Percentiles rank a stretch among this genome's conserved stretches.
phyloP scores from a whole-genome alignment of 116 monocot genomes.

The Zostera marina region DNA sequence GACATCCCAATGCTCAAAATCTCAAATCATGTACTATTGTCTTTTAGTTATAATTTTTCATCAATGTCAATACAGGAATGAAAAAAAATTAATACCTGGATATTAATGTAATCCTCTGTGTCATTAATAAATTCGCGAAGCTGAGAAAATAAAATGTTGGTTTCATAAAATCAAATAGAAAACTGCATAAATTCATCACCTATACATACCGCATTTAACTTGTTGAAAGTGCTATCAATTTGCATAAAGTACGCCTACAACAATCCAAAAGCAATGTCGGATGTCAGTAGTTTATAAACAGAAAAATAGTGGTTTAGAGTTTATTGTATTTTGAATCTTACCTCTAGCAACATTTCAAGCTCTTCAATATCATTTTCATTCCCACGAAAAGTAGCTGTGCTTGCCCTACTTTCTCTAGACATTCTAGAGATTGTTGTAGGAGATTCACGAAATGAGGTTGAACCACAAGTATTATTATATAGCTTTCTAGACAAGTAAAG shows the following conservation, averaged over 20 bases:
- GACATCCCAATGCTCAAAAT: too few relatives aligned
- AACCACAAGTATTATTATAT: slow-evolving; percentile 41
- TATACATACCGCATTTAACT: slow-evolving; percentile 64
- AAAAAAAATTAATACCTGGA: slow-evolving; percentile 33
- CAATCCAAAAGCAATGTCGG: not conserved
- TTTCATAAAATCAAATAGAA: too few relatives aligned
- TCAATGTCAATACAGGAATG: too few relatives aligned
- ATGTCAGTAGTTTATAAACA: not conserved
- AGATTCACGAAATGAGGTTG: slow-evolving; percentile 44
- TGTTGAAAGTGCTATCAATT: slow-evolving; percentile 85
- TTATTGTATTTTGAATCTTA: slow-evolving; percentile 7
- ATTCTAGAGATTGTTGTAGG: slow-evolving; percentile 72
- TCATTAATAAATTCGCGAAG: slow-evolving; percentile 88
- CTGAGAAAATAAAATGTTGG: slow-evolving; percentile 10
- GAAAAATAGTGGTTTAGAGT: not conserved
- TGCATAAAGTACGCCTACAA: slow-evolving; percentile 92
- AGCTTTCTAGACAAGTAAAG: slow-evolving; percentile 88
- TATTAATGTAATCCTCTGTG: slow-evolving; percentile 91
- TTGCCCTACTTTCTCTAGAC: slow-evolving; percentile 69
- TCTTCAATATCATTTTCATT: slow-evolving; percentile 95
- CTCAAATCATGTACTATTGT: too few relatives aligned
- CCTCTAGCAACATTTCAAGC: slow-evolving; percentile 97
- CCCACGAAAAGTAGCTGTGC: slow-evolving; percentile 59
- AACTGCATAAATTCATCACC: too few relatives aligned
- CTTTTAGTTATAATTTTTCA: too few relatives aligned